A percentile compares a stretch with the other conserved stretches of the same genome.
These are phyloP conservation scores for Austropuccinia psidii DNA, from an alignment of 1,284 basidiomycete species.

Conservation along the genomic window DNA sequence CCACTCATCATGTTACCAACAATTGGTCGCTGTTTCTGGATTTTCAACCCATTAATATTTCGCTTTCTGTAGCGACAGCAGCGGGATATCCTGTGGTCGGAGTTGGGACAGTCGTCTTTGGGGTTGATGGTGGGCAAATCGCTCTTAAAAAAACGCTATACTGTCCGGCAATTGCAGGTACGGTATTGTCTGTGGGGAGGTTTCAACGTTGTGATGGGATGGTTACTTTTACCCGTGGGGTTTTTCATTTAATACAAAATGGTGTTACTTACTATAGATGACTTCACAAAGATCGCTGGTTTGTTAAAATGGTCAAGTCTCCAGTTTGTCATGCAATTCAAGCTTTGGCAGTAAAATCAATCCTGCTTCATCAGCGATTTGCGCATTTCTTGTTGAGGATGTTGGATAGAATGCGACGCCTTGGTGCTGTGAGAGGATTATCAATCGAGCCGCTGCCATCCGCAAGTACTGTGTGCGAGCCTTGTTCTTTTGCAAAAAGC, in stretches of 20 bases:
- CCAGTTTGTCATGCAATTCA: neutral
- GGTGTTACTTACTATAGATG: too few species aligned
- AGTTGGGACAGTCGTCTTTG: neutral
- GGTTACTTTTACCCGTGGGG: neutral
- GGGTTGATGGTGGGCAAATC: neutral
- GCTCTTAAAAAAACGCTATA: neutral
- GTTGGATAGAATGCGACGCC: too few species aligned
- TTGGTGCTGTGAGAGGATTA: too few species aligned
- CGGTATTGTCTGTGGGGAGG: neutral
- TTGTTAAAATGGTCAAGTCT: too few species aligned
- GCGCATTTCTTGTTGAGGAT: neutral
- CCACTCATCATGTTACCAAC: neutral
- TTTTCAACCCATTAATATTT: neutral
- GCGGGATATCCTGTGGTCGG: neutral
- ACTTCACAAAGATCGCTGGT: too few species aligned
- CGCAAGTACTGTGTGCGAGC: neutral
- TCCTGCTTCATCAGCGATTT: neutral
- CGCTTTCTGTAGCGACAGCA: neutral
- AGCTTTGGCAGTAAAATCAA: neutral
- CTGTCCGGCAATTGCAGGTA: neutral
- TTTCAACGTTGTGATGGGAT: neutral
- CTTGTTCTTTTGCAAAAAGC: neutral
- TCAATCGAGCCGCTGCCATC: too few species aligned
- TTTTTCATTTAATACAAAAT: neutral
- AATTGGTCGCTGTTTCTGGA: neutral